phyloP scores from a whole-genome alignment of 768 basidiomycete genomes.

The Calocybe gangraenosa region DNA sequence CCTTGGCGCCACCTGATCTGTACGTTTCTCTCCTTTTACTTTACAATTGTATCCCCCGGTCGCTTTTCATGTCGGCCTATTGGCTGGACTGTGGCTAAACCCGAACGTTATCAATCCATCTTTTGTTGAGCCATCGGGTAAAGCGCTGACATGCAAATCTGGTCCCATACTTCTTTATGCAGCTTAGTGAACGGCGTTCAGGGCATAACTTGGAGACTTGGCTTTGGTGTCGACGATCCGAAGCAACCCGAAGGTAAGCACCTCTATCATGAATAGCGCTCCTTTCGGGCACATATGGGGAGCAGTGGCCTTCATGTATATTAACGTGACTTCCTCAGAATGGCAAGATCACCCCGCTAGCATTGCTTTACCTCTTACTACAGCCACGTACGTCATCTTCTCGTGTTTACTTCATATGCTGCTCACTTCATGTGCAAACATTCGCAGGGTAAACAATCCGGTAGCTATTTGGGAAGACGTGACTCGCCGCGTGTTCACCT shows the following conservation, averaged over 20 bases:
- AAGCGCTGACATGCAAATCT: constrained; percentile 1
- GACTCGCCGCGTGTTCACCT: constrained; percentile 23
- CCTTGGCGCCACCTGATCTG: constrained; percentile 59
- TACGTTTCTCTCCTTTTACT: constrained; percentile 25
- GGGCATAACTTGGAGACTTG: constrained; percentile 64
- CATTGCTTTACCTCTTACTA: constrained; percentile 46
- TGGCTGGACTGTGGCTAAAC: constrained; percentile 13
- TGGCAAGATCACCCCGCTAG: constrained; percentile 57
- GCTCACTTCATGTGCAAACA: constrained; percentile 1
- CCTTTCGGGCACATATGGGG: not conserved
- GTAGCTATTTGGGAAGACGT: constrained; percentile 49
- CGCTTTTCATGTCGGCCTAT: constrained; percentile 4
- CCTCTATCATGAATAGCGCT: not conserved
- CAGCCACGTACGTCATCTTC: constrained; percentile 37
- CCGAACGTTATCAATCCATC: constrained; percentile 14
- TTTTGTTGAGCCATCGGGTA: constrained; percentile 2
- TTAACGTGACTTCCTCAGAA: constrained; percentile 29
- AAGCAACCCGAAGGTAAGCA: constrained; percentile 50
- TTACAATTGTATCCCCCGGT: too few species aligned
- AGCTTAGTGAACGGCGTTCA: constrained; percentile 54
- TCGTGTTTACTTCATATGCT: constrained; percentile 1
- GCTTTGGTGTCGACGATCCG: constrained; percentile 50
- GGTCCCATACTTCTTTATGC: constrained; percentile 10
- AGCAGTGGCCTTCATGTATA: not conserved
- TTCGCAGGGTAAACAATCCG: constrained; percentile 53